Evolutionary conservation across 257 asterid genomes (phyloP).

Genomic region (Primulina huaijiensis): DNA sequence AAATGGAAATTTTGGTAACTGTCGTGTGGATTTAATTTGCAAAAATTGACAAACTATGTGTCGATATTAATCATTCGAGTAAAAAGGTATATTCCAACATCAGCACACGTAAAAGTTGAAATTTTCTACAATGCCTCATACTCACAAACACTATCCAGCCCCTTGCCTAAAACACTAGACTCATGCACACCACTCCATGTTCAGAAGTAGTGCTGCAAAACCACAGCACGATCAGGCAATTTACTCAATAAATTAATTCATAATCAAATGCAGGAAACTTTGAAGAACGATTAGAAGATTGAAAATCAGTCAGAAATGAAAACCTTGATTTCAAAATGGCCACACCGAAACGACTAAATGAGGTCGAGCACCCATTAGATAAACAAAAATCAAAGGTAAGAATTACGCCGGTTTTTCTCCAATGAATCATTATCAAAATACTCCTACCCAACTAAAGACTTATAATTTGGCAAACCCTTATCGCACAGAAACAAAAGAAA

Average conservation of each 20-base stretch:
- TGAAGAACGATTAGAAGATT: not conserved
- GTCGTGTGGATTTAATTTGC: not conserved
- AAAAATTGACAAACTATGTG: too few species aligned
- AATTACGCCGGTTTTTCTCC: constrained; percentile 3
- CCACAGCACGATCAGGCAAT: not conserved
- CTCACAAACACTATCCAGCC: not conserved
- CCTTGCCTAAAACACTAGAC: too few species aligned
- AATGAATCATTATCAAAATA: not conserved
- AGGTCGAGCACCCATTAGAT: not conserved
- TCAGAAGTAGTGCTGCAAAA: not conserved
- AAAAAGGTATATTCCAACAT: constrained; percentile 9
- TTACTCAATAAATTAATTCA: not conserved
- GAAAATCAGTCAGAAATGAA: not conserved
- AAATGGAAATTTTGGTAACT: not conserved
- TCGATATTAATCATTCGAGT: constrained; percentile 14
- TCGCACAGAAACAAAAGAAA: not conserved
- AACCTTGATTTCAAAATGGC: not conserved
- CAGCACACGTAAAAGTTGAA: not conserved
- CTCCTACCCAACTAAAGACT: constrained; percentile 8
- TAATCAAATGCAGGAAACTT: not conserved
- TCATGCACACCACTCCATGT: too few species aligned
- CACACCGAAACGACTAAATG: not conserved
- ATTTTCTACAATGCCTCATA: not conserved
- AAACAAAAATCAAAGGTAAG: not conserved
- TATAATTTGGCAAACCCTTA: too few species aligned